phyloP scores from a whole-genome alignment of 371 early-diverging fungal species.

The Mortierella sp. region DNA sequence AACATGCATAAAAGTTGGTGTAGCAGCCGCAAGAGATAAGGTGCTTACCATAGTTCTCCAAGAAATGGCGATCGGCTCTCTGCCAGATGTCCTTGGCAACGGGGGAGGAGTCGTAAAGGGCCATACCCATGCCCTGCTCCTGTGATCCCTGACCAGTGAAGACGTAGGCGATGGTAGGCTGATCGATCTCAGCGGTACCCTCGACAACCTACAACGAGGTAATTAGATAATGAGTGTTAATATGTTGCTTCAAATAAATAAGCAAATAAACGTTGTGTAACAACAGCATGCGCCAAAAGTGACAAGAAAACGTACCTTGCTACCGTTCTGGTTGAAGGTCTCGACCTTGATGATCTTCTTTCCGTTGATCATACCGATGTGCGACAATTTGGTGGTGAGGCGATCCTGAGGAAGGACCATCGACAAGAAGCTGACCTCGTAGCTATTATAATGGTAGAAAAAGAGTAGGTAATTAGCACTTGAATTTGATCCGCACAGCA shows the following conservation, averaged over 20 bases:
- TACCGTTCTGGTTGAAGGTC: slow-evolving; percentile 90
- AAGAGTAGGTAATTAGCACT: no score
- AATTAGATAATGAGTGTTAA: not conserved
- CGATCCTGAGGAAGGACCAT: slow-evolving; percentile 93
- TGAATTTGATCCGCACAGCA: not conserved
- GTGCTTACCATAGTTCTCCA: slow-evolving; percentile 79
- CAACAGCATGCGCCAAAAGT: not conserved
- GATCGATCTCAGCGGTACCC: slow-evolving; percentile 95
- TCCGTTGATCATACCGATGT: slow-evolving; percentile 97
- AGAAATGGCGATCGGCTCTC: slow-evolving; percentile 91
- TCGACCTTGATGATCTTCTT: slow-evolving; percentile 95
- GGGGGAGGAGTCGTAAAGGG: slow-evolving; percentile 86
- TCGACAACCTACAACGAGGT: slow-evolving; percentile 71
- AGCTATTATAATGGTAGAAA: slow-evolving; percentile 58
- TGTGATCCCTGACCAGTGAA: slow-evolving; percentile 99
- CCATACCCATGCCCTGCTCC: slow-evolving; percentile 97
- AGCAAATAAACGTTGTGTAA: not conserved
- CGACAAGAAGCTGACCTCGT: slow-evolving; percentile 84
- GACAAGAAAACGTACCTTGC: slow-evolving; percentile 60
- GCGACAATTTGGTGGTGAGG: slow-evolving; percentile 90
- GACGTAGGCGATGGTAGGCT: slow-evolving; percentile 92
- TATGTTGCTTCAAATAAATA: not conserved
- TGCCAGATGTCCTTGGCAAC: slow-evolving; percentile 95
- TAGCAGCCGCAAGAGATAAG: not conserved
- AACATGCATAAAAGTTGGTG: not conserved